phyloP scores from a whole-genome alignment of 1,139 yeast species.

The Candida sp. region DNA sequence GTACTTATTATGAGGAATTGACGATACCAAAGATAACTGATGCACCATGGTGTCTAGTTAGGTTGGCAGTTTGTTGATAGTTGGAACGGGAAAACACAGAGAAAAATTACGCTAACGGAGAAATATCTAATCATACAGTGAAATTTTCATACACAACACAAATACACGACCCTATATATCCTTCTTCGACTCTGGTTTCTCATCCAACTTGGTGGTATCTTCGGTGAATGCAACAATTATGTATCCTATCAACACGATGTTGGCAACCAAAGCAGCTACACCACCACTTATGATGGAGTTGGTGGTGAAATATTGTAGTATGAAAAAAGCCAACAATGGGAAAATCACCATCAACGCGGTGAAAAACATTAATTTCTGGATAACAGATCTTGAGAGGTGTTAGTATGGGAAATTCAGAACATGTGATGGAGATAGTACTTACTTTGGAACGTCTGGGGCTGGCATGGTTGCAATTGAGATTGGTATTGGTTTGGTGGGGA shows the following conservation, averaged over 20 bases:
- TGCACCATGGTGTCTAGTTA: conserved; percentile 35
- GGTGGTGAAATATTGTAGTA: conserved; percentile 55
- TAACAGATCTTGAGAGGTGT: conserved; percentile 50
- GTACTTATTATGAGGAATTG: conserved; percentile 45
- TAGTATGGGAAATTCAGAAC: conserved; percentile 13
- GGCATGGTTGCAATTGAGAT: conserved; percentile 7
- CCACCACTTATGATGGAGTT: conserved; percentile 88
- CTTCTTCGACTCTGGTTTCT: conserved; percentile 19
- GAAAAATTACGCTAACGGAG: neutral
- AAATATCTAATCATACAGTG: neutral
- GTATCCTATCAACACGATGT: conserved; percentile 84
- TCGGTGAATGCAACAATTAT: conserved; percentile 89
- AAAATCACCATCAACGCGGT: conserved; percentile 87
- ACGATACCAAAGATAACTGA: conserved; percentile 45
- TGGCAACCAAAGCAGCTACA: conserved; percentile 86
- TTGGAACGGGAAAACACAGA: neutral
- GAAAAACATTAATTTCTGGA: conserved; percentile 79
- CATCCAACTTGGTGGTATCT: conserved; percentile 50
- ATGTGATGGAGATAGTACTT: conserved; percentile 26
- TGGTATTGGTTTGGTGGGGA: too few species aligned
- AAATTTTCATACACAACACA: neutral
- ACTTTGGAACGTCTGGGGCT: conserved; percentile 66
- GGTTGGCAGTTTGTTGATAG: neutral
- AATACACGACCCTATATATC: conserved; percentile 10
- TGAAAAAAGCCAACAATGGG: conserved; percentile 78